phyloP scores from a whole-genome alignment of 2,329 filamentous ascomycete genomes.

The Trichoderma sp. region DNA sequence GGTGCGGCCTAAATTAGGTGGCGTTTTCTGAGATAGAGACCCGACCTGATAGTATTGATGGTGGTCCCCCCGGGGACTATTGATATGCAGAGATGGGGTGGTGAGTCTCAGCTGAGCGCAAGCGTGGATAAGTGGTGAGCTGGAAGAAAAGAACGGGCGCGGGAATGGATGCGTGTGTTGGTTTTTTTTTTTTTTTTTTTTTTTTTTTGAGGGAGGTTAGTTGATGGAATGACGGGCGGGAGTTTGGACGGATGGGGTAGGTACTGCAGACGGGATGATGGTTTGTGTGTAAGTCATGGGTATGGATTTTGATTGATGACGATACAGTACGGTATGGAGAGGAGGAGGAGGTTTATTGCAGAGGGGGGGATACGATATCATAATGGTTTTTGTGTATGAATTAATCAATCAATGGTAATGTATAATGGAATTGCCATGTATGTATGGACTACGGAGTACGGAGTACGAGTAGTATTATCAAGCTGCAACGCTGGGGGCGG shows the following conservation, averaged over 20 bases:
- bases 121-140: not conserved
- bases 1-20: conserved; percentile 4
- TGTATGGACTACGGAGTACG: too few species aligned
- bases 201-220: not conserved
- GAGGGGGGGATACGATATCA: not conserved
- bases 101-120: not conserved
- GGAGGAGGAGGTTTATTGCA: not conserved
- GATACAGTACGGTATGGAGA: too few species aligned
- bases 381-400: not conserved
- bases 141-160: not conserved
- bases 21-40: not conserved
- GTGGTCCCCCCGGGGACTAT: not conserved
- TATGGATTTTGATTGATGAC: not conserved
- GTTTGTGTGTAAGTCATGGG: not conserved
- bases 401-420: not conserved
- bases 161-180: not conserved
- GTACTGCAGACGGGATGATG: not conserved
- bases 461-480: not conserved
- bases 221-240: not conserved
- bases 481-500: not conserved
- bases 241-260: not conserved
- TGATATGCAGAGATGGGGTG: not conserved
- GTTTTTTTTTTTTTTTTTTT: too few species aligned
- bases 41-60: not conserved
- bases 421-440: not conserved